Evolutionary conservation across 2,329 filamentous ascomycete species (phyloP), one percentile per base, ranked within the genome.

Genomic region (Colletotrichum liaoningense): DNA sequence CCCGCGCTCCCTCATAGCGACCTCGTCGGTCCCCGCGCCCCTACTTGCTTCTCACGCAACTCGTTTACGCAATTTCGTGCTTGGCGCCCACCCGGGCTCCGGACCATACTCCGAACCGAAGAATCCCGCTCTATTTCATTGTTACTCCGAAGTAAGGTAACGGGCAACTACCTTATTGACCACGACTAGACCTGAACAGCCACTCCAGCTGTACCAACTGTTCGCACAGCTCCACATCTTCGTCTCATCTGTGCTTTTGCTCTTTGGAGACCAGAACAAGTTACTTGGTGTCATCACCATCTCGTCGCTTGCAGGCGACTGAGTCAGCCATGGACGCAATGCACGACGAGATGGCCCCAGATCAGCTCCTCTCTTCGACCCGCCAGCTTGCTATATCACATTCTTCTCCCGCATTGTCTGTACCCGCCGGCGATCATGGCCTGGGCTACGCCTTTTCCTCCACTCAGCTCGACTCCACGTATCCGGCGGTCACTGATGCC

Each of bases 351-450:
- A 78, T 79, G 77, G 75, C 77, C 71, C 73, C 78, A 63, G 77
- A 79, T 76, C 81, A 80, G 72, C 78, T 80, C 79, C 79, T 80
- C 78, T 77, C 76, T 76, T 78, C 81, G 80, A 79, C 79, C 79
- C 78, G 77, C 76, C 78, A 79, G 76, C 77, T 81, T 75, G 77
- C 78, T 67, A 78, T 80, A 65, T 69, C 55, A 30, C 59, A 52
- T 42, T 24, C 56, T n/a, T 49, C 56, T 30, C 46, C 62, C 33
- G 56, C 63, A 57, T 19, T 30, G 46, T 49, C 49, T 16, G 69
- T 59, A 55, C 46, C 33, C 35, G 57, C 56, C 35, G 60, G 49
- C 33, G 19, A 68, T 74, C 60, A 62, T 65, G 30, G 49, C 26
- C 49, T 67, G 69, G 72, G 65, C 62, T 71, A 73, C 74, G 58